Base-by-base conservation (phyloP, 2,329 filamentous ascomycete genomes). In the Fusarium hostae region DNA sequence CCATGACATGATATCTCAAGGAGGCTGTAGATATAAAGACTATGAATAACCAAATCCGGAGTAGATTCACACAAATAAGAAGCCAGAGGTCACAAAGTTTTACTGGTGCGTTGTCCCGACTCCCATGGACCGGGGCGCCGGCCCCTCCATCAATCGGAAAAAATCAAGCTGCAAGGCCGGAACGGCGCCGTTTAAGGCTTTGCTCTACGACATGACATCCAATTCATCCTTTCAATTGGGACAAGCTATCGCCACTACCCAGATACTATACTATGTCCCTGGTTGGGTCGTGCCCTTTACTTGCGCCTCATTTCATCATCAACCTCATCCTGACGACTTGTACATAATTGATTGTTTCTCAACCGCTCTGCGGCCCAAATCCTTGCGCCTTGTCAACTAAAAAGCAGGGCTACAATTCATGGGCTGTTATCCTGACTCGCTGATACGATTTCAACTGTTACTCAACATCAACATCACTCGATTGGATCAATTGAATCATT, bases 61-160 rank as follows among this genome's bases (percentile, higher is more conserved):
- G 22, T 30, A 37, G 39, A 43, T 30, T 32, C 51, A 43, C 34
- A 48, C 40, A 57, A 52, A 48, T 54, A 47, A 37, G 30, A 34
- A 50, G 43, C 24, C 22, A n/a, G 39, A 55, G 43, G 44, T 28
- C 32, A 37, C 39, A 37, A 39, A 48, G 41, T 55, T 55, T 44
- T 63, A 63, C 62, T 28, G 26, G 41, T 35, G 51, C 39, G 41
- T 32, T 63, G 20, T 41, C 40, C 35, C 26, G 9, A 57, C 47
- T 66, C 34, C 70, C 67, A 65, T 50, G 28, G 41, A 71, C 71
- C 59, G 44, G 70, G 71, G 67, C 63, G 30, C 32, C 56, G 57
- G 71, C 67, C 67, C 67, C 70, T 73, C 71, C 52, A 67, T 71
- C 63, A 67, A 34, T 58, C 67, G 59, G 59, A 71, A 71, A 62